phyloP scores from a whole-genome alignment of 2,329 filamentous ascomycete species.

The Nemania sp. region DNA sequence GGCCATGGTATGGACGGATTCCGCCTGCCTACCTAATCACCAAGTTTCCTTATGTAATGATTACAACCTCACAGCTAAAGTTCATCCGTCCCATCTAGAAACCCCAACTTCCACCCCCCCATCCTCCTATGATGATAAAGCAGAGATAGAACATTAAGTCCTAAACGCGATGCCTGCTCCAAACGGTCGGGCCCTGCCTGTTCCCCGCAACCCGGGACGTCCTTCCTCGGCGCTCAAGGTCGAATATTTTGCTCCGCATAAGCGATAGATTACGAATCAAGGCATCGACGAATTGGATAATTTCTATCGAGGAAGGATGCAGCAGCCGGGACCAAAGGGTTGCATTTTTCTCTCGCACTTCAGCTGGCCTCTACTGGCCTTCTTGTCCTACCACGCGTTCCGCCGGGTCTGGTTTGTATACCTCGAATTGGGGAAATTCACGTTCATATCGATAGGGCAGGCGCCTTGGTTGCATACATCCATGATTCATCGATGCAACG shows the following conservation, averaged over 20 bases:
- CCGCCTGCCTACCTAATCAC: not conserved
- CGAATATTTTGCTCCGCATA: not conserved
- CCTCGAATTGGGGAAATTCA: not conserved
- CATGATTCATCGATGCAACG: too few relatives aligned
- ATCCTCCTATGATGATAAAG: not conserved
- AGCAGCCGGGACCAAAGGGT: conserved; percentile 2
- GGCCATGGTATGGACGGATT: not conserved
- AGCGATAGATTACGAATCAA: conserved; percentile 18
- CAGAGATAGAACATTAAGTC: not conserved
- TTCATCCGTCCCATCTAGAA: not conserved
- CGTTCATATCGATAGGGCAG: conserved; percentile 10
- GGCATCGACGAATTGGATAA: conserved; percentile 2
- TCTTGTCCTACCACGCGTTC: too few relatives aligned
- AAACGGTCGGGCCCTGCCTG: not conserved
- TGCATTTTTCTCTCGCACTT: conserved; percentile 1
- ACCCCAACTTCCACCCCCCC: not conserved
- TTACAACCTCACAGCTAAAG: not conserved
- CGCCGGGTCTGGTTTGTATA: too few relatives aligned
- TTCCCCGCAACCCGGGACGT: not conserved
- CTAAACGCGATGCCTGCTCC: not conserved
- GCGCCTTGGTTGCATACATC: conserved; percentile 5
- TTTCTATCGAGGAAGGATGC: not conserved
- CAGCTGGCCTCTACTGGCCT: not conserved
- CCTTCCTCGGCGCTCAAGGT: not conserved
- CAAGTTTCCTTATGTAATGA: conserved; percentile 4